Evolutionary conservation across 345 rosid genomes (phyloP), one percentile per base, ranked within the genome.

Genomic region (Turritis glabra): DNA sequence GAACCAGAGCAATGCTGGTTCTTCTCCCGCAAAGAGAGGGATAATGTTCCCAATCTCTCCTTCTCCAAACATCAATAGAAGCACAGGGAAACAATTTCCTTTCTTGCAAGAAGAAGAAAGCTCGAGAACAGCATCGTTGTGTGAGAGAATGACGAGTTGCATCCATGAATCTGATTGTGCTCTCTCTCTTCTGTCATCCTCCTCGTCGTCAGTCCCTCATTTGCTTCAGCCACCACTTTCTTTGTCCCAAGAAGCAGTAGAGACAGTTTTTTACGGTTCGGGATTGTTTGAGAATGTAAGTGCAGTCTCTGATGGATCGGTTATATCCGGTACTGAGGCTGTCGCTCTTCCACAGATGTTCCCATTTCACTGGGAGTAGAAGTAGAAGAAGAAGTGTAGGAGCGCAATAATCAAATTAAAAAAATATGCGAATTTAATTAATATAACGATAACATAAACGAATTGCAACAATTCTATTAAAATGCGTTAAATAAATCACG

Each of bases 101-200:
- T 83, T 85, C 80, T 60, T 80, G 78, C 86, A 84, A 76, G 80
- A 79, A 9, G 77, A 79, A 51, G 74, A 64, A 27, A 40, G 65
- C 43, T 30, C 71, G 37, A 71, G 73, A 55, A 70, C 69, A 59
- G 65, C 54, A 15, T 67, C 78, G 74, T 84, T 80, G 68, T 72
- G 69, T 82, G 87, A 79, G 79, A 80, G 87, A 81, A 79, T 83
- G 75, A 71, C 85, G 66, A 67, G 79, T 76, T 80, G 71, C 53
- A 82, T 65, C 71, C 74, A 37, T 25, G 83, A 84, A 79, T 82
- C 89, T 21, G 89, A 87, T 67, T 89, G 96, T 83, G 96, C 96
- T 89, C 92, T 86, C 96, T 89, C 96, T 89, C 96, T 89, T 85
- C 96, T 89, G 92, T 85, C 90, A 71, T 81, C 87, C 44, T 77